phyloP scores from a whole-genome alignment of 495 filamentous ascomycete genomes.

The Talaromyces adpressus region DNA sequence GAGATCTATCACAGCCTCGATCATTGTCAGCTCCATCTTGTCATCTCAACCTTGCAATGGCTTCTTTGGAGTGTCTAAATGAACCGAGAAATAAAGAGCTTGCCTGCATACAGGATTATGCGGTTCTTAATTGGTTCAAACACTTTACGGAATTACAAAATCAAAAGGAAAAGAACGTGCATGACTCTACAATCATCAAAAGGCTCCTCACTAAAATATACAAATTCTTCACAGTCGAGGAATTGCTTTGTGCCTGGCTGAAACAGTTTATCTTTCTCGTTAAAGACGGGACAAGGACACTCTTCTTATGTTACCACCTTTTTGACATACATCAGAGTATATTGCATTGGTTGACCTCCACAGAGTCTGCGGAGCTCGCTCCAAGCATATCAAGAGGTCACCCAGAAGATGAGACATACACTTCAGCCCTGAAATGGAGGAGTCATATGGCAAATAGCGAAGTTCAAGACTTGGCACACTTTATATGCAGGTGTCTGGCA shows the following conservation, averaged over 20 bases:
- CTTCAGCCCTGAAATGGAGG: neutral
- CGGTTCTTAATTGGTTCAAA: neutral
- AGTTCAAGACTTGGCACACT: neutral
- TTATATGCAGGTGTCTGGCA: neutral
- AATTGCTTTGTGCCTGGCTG: neutral
- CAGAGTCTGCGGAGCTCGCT: too few species aligned
- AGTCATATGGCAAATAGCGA: neutral
- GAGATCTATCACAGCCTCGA: neutral
- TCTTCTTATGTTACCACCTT: neutral
- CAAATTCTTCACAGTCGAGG: neutral
- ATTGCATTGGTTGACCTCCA: neutral
- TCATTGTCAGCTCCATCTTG: neutral
- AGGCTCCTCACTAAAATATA: neutral
- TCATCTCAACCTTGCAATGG: neutral
- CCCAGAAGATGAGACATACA: neutral
- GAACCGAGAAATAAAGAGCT: neutral
- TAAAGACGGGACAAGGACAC: neutral
- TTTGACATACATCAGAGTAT: neutral
- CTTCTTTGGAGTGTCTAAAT: neutral
- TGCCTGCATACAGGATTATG: neutral
- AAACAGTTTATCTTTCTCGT: neutral
- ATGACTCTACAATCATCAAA: neutral
- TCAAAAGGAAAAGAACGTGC: neutral
- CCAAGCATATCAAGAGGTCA: too few species aligned
- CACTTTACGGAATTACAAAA: neutral